phyloP scores from a whole-genome alignment of 257 asterid species.

The Fraxinus pennsylvanica region DNA sequence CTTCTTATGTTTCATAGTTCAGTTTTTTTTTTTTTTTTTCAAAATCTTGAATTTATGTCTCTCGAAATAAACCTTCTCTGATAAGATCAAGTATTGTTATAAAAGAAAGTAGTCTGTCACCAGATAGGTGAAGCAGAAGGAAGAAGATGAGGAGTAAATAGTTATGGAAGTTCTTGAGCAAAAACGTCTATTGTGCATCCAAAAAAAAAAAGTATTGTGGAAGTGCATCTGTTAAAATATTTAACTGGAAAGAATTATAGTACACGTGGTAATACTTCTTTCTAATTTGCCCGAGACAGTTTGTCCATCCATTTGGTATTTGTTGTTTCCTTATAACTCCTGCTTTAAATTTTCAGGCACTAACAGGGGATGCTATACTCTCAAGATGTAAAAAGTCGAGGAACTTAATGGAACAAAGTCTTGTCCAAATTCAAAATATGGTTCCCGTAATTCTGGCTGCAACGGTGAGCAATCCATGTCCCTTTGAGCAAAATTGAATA shows the following conservation, averaged over 20 bases:
- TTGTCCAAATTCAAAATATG: slow-evolving; percentile 61
- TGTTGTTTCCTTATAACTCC: slow-evolving; percentile 10
- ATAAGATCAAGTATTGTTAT: background rate
- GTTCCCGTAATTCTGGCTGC: slow-evolving; percentile 77
- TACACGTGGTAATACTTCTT: background rate
- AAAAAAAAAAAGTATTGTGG: background rate
- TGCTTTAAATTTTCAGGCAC: slow-evolving; percentile 53
- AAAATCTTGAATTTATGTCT: background rate
- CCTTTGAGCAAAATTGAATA: background rate
- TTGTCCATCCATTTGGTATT: background rate
- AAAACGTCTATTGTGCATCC: background rate
- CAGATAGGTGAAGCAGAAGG: background rate
- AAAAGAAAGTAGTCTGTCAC: background rate
- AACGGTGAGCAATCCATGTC: slow-evolving; percentile 49
- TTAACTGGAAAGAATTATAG: background rate
- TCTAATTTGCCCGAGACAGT: background rate
- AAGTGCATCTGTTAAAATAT: background rate
- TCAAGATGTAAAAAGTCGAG: slow-evolving; percentile 69
- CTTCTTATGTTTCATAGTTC: background rate
- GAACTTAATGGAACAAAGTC: slow-evolving; percentile 64
- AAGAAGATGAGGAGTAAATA: background rate
- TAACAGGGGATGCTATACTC: slow-evolving; percentile 75
- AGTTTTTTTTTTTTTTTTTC: background rate
- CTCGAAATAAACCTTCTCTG: background rate
- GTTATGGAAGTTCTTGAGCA: background rate